phyloP scores from a whole-genome alignment of 106 monocot genomes.

The Cymbidium sinense region DNA sequence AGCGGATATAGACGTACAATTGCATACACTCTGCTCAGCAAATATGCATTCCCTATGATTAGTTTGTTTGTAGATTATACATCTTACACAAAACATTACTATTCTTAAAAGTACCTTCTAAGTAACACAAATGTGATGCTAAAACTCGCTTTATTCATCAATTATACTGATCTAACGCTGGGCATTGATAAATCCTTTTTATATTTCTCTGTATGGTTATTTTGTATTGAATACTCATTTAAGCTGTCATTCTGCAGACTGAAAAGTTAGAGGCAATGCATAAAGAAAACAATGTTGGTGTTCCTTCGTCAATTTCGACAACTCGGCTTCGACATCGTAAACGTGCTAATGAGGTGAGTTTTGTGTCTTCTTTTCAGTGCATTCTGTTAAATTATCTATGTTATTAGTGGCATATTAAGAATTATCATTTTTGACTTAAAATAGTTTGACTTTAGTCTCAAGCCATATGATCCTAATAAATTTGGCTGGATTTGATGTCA shows the following conservation, averaged over 20 bases:
- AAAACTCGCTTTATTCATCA: background rate
- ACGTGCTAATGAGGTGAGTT: constrained; percentile 65
- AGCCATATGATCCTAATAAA: background rate
- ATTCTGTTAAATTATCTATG: background rate
- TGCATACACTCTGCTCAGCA: background rate
- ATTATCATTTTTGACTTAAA: background rate
- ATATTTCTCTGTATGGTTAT: background rate
- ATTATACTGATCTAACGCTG: background rate
- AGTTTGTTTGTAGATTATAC: no score
- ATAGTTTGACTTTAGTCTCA: background rate
- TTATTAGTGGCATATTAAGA: background rate
- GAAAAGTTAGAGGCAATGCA: constrained; percentile 33
- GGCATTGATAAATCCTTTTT: background rate
- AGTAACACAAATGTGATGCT: background rate
- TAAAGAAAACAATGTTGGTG: constrained; percentile 34
- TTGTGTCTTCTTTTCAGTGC: background rate
- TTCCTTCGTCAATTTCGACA: constrained; percentile 22
- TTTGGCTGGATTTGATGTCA: background rate
- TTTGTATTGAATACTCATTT: constrained; percentile 1
- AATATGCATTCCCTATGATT: background rate
- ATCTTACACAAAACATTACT: no score
- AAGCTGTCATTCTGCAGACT: background rate
- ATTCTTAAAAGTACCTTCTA: background rate
- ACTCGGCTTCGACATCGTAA: constrained; percentile 66
- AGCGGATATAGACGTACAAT: background rate